Percentiles rank a stretch among this genome's conserved stretches.
These are phyloP conservation scores for Arthrobotrys pseudoclavata DNA, from an alignment of 2,329 filamentous ascomycete species.

Conservation along the genomic window DNA sequence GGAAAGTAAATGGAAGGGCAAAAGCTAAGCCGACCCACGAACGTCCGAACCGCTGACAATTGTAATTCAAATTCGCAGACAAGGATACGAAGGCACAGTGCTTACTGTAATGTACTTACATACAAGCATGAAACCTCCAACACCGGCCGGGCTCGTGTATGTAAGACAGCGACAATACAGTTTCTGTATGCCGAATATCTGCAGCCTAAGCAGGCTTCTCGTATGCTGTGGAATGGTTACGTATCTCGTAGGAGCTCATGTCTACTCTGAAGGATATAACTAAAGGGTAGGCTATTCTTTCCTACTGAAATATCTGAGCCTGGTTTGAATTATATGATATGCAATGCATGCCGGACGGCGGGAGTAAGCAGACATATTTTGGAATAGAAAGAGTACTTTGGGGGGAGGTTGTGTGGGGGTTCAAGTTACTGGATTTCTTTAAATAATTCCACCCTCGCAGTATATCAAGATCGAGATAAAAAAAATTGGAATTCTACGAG, in stretches of 20 bases:
- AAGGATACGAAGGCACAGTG: background rate
- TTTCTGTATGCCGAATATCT: background rate
- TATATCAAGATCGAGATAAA: background rate
- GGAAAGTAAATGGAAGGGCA: too few relatives aligned
- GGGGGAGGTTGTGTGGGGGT: background rate
- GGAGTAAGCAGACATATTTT: constrained; percentile 12
- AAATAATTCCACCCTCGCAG: background rate
- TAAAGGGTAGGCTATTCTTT: background rate
- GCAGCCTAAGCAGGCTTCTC: background rate
- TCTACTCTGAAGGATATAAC: too few relatives aligned
- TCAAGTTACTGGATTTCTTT: background rate
- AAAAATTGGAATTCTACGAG: background rate
- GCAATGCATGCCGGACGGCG: constrained; percentile 19
- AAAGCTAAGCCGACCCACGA: too few relatives aligned
- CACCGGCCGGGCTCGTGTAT: too few relatives aligned
- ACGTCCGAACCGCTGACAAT: too few relatives aligned
- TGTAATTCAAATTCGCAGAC: too few relatives aligned
- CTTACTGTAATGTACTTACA: background rate
- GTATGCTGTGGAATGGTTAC: background rate
- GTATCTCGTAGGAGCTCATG: background rate
- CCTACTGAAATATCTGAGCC: background rate
- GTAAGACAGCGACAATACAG: background rate
- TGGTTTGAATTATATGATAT: background rate
- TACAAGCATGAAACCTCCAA: background rate
- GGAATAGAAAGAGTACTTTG: background rate